Base-by-base conservation (phyloP, 495 filamentous ascomycete genomes). In the Platismatia glauca region DNA sequence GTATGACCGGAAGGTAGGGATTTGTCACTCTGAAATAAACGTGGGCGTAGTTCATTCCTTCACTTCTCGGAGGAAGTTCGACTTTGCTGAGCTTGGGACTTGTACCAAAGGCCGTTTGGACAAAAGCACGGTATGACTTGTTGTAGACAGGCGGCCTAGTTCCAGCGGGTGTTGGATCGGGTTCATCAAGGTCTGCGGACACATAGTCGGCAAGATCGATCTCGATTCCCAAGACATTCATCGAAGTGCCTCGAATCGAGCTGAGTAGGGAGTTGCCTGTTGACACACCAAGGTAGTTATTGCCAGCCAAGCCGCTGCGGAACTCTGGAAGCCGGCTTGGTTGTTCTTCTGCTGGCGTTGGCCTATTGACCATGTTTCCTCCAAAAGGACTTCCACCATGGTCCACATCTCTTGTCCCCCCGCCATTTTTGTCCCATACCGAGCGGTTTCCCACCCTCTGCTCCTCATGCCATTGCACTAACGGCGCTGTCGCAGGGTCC, bases 201-300 rank as follows among this genome's bases (percentile, higher is more conserved):
- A 84, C 79, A 67, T 90, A 87, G 43, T 87, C 84, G 4, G 87
- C 82, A 31, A 92, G 77, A 69, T 91, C 86, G 65, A 93, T 89
- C 57, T 88, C 84, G 65, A 87, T 84, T 24, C 88, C 89, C 50
- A 92, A 81, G 55, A 93, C 81, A 3, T 85, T 84, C 56, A 93
- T 74, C 1, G 84, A 82, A 1, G 86, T 90, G 11, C 86, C 89
- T 68, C 87, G 86, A 67, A 90, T 86, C 18, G 85, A 84, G 74
- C 85, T 88, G 5, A 91, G 74, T 52, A 82, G 81, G 6, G 81
- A 79, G 69, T 82, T 83, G n/a, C 84, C 81, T 13, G 81, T 79
- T 12, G 84, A 82, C 33, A 91, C 84, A 29, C 89, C 89, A 9
- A 91, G 79, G 65, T 90, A 89, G 70, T 85, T 86, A 68, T 89